Evolutionary conservation across 176 grass and related monocot species (phyloP), one percentile per base, ranked within the genome.

Genomic region (Calamus simplicifolius): DNA sequence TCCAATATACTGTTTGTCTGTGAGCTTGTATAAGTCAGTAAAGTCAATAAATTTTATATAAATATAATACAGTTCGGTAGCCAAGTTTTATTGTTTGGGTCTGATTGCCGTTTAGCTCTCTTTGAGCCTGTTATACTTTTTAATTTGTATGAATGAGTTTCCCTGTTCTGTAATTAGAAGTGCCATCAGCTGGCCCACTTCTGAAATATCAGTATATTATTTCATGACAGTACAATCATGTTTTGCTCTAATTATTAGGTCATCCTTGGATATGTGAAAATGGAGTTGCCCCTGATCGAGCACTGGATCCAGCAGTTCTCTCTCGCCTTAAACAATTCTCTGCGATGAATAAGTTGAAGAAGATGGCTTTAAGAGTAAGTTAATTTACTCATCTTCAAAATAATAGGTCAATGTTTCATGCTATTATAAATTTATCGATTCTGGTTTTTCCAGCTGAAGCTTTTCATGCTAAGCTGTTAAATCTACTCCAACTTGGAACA

Each of bases 301-400:
- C 80, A 19, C 76, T 88, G 0, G 80, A 83, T 70, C 80, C 80
- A 0, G 85, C 85, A 0, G 80, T 88, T 3, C 68, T 88, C 0
- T 83, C 85, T 5, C 63, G 85, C 0, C 76, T 88, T 1, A 88
- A 88, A 61, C 85, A 88, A 12, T 88, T 88, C 80, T 88, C 85
- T 0, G 80, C 80, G 25, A 83, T 80, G 85, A 88, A 88, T 56
- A 55, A 63, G 29, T 55, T 88, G 13, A 88, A 88, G 69, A 88
- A 80, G 80, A 83, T 83, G 85, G 85, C 80, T 14, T 23, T 88
- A 38, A 60, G 76, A 18, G 85, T 61, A 61, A n/a, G 67, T 18
- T 58, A 23, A 31, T 17, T 35, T 50, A 4, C 1, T 13, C n/a
- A 49, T 18, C 35, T 25, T 48, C 15, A 48, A 29, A 63, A 19